These are phyloP conservation scores for Coleophoma eucalyptorum DNA, from an alignment of 2,329 filamentous ascomycete genomes.

Conservation along the genomic window DNA sequence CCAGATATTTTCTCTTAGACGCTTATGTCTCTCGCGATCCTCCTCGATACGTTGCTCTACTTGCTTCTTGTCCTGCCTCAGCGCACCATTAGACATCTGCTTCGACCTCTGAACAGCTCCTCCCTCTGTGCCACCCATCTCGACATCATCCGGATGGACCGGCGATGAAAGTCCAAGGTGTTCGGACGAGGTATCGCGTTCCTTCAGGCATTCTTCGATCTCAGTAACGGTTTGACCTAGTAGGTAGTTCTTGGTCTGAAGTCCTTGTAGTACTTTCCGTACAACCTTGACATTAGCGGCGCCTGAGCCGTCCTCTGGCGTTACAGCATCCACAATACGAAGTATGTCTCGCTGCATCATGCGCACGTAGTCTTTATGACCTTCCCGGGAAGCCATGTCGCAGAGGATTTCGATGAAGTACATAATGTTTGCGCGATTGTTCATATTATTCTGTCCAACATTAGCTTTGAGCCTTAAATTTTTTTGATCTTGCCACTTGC, in stretches of 20 bases:
- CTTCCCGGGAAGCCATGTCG: constrained; percentile 53
- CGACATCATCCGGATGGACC: constrained; percentile 15
- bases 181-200: constrained; percentile 42
- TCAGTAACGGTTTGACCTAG: constrained; percentile 71
- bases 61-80: constrained; percentile 73
- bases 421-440: constrained; percentile 97
- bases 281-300: constrained; percentile 94
- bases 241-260: constrained; percentile 69
- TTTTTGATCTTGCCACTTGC: constrained; percentile 39
- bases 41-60: constrained; percentile 97
- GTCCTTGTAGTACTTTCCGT: constrained; percentile 67
- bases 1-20: constrained; percentile 90
- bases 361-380: constrained; percentile 80
- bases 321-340: constrained; percentile 86
- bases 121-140: constrained; percentile 18
- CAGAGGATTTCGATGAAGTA: constrained; percentile 97
- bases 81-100: constrained; percentile 2
- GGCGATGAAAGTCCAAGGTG: constrained; percentile 15
- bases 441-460: constrained; percentile 75
- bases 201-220: constrained; percentile 79
- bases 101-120: constrained; percentile 3
- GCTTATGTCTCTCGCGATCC: constrained; percentile 91
- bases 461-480: neutral
- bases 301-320: constrained; percentile 79
- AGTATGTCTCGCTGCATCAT: constrained; percentile 96